Evolutionary conservation across 352 stramenopile genomes (phyloP).

Genomic region (Plasmopara halstedii): DNA sequence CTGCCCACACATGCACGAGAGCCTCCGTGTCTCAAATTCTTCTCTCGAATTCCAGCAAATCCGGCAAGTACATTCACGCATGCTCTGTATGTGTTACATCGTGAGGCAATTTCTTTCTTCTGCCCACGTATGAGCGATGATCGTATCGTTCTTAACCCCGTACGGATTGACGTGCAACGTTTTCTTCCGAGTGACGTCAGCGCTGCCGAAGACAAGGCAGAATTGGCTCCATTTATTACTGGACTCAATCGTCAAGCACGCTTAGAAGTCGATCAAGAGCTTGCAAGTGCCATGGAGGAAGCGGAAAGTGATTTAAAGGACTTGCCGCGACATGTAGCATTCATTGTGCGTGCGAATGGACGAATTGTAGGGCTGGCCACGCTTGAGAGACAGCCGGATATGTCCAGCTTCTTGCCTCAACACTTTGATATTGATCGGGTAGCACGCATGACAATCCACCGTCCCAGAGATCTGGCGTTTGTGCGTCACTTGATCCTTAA

Average conservation of each 20-base stretch:
- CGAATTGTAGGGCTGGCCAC: conserved; percentile 35
- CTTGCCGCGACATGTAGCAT: conserved; percentile 51
- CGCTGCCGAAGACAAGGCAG: conserved; percentile 3
- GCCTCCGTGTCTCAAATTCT: conserved; percentile 39
- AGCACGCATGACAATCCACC: conserved; percentile 53
- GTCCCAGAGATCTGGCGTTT: conserved; percentile 58
- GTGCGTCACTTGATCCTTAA: conserved; percentile 63
- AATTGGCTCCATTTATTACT: conserved; percentile 6
- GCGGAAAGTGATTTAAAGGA: conserved; percentile 58
- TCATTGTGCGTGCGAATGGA: conserved; percentile 45
- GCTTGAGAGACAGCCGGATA: conserved; percentile 38
- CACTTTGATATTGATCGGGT: conserved; percentile 64
- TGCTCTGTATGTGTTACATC: conserved; percentile 47
- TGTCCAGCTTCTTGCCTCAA: conserved; percentile 42
- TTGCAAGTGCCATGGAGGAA: conserved; percentile 34
- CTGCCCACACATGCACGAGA: conserved; percentile 38
- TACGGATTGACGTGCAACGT: conserved; percentile 31
- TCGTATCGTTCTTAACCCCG: conserved; percentile 21
- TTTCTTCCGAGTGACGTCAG: conserved; percentile 5
- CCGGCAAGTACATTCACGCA: conserved; percentile 48
- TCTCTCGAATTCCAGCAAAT: conserved; percentile 33
- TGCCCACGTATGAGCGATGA: conserved; percentile 20
- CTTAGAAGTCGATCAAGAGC: conserved; percentile 25
- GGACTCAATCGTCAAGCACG: conserved; percentile 28
- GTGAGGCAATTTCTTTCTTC: conserved; percentile 53